Evolutionary conservation across 148 eudicot genomes (phyloP).

Genomic region (Chenopodium album): DNA sequence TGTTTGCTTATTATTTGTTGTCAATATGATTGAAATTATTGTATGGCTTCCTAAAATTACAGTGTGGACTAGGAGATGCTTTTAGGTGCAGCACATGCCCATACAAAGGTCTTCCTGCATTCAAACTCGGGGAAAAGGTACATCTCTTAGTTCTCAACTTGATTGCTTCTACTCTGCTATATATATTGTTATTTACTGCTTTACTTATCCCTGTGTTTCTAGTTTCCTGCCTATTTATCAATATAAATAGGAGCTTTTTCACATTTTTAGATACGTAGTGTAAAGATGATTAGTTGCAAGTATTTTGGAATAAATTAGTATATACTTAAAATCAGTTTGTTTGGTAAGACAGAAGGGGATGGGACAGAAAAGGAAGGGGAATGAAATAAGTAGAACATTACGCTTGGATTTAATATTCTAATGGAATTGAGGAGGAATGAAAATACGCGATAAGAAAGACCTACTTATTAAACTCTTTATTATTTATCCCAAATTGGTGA

Average conservation of each 20-base stretch:
- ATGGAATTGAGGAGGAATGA: no score
- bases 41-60: conserved; percentile 11
- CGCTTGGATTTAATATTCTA: no score
- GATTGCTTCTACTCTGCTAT: background rate
- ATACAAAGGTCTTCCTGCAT: conserved; percentile 87
- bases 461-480: no score
- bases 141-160: background rate
- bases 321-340: no score
- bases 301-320: no score
- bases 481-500: no score
- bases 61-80: conserved; percentile 98
- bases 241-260: background rate
- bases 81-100: conserved; percentile 91
- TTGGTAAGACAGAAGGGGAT: no score
- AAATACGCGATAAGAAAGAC: no score
- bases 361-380: no score
- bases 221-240: background rate
- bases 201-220: background rate
- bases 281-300: no score
- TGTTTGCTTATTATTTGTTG: background rate
- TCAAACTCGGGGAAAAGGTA: conserved; percentile 97
- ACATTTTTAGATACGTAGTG: background rate
- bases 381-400: no score
- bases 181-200: background rate
- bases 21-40: background rate